Base-by-base conservation (phyloP, 106 monocot genomes). In the Acanthochlamys bracteata region DNA sequence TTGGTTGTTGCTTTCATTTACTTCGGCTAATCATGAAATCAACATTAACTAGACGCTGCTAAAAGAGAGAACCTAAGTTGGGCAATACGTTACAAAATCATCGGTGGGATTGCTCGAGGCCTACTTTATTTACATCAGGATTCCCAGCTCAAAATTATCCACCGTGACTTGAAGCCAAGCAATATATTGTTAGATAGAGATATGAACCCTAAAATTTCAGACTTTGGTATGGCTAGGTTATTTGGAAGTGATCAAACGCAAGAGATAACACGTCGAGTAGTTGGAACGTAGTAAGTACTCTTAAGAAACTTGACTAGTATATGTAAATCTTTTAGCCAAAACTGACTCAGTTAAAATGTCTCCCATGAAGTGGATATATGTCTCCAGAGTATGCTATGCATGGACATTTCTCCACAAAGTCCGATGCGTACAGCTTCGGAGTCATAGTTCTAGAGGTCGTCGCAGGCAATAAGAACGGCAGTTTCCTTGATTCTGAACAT, bases 191-290 rank as follows among this genome's bases (percentile, higher is more conserved):
- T 68, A 42, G 67, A 68, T 42, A 23, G 7, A 41, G 41, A 41
- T 40, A 39, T 68, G 56, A 68, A 57, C 7, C 67, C 67, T 13
- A 68, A 68, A 25, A 68, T 68, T 16, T 55, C 67, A 41, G 56
- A 68, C 7, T 68, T 68, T 25, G 67, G 67, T 4, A 55, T 68
- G 21, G 67, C 67, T 9, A 68, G 41, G 56, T 20, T 68, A 4
- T 55, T 68, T 42, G 40, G 23, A 3, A 42, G 23, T 7, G 55
- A 57, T 42, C 39, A 68, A 42, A 68, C 40, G 7, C 24, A 57
- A 3, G 41, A 21, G 0, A 55, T 4, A 27, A 57, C 67, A 40
- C 40, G 67, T 41, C 65, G 19, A 0, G 21, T 57, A 1, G 67
- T 56, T 54, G 55, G 67, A 23, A 68, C 67, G 57, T 55, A 20